phyloP scores from a whole-genome alignment of 345 rosid genomes.

The Lepidium aucheri region DNA sequence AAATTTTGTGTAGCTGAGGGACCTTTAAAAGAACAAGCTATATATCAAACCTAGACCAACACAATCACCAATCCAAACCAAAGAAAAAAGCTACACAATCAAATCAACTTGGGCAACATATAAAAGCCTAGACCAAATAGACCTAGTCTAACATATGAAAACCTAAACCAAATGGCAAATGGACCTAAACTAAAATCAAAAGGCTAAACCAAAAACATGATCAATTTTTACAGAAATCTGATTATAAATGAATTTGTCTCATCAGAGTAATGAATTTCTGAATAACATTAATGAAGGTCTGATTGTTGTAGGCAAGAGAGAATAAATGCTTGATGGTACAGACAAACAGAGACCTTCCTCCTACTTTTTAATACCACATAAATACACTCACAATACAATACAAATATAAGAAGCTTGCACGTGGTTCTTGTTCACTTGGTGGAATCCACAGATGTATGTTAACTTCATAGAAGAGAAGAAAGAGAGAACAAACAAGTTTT shows the following conservation, averaged over 20 bases:
- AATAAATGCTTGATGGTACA: constrained; percentile 23
- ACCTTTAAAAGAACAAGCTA: no score
- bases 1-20: no score
- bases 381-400: neutral
- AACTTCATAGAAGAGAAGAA: neutral
- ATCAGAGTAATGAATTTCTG: neutral
- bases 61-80: no score
- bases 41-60: no score
- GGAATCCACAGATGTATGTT: constrained; percentile 22
- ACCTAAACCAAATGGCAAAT: no score
- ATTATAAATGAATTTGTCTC: neutral
- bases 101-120: no score
- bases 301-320: constrained; percentile 9
- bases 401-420: constrained; percentile 1
- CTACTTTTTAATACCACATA: constrained; percentile 1
- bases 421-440: constrained; percentile 25
- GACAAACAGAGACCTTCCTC: constrained; percentile 15
- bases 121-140: no score
- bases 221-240: no score
- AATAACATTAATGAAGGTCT: neutral
- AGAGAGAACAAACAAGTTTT: neutral
- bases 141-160: no score
- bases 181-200: no score
- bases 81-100: no score
- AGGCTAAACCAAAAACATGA: no score